These are phyloP conservation scores for Chamaecyparis obtusa DNA, from an alignment of 75 land plant genomes.

Conservation along the genomic window DNA sequence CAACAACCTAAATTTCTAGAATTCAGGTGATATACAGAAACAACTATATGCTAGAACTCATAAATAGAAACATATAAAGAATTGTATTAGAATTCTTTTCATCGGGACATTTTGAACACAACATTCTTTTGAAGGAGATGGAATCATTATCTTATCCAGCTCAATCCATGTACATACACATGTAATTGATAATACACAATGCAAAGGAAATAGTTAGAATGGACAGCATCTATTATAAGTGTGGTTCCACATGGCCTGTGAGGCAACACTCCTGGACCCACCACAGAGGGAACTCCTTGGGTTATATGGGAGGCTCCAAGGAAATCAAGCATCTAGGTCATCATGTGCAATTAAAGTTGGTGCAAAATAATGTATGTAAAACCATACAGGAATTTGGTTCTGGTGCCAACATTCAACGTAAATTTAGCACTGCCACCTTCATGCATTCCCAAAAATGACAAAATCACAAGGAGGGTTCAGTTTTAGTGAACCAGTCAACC, in stretches of 20 bases:
- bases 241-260: background rate
- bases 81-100: background rate
- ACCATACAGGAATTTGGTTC: background rate
- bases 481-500: too few species aligned
- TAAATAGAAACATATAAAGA: background rate
- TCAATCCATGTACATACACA: too few species aligned
- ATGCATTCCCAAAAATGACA: too few species aligned
- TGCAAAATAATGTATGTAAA: background rate
- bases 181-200: background rate
- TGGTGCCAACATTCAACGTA: background rate
- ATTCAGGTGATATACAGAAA: background rate
- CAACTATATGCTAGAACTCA: background rate
- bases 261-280: background rate
- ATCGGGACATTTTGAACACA: background rate
- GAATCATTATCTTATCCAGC: background rate
- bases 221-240: background rate
- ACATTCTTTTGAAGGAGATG: background rate
- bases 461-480: too few species aligned
- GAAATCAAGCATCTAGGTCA: background rate
- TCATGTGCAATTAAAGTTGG: background rate
- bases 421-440: too few species aligned
- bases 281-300: background rate
- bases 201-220: background rate
- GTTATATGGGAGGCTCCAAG: background rate
- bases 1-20: background rate